phyloP scores from a whole-genome alignment of 78 protist genomes.

The Monosiga brevicollis region DNA sequence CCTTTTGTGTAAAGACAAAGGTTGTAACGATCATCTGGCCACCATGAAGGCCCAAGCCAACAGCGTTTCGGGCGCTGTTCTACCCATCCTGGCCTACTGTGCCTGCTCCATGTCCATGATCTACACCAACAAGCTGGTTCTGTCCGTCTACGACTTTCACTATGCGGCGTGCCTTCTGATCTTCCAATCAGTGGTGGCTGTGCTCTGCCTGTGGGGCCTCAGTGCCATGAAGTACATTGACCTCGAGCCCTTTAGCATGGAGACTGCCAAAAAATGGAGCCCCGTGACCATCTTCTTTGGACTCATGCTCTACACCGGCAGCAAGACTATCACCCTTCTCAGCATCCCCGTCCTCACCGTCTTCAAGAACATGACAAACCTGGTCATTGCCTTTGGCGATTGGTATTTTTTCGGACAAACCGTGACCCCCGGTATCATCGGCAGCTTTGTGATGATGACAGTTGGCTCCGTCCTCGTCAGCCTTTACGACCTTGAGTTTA shows the following conservation, averaged over 20 bases:
- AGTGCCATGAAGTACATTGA: neutral
- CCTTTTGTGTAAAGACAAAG: too few relatives aligned
- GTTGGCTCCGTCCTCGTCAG: conserved; percentile 2
- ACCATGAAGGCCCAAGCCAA: too few relatives aligned
- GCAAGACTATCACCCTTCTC: neutral
- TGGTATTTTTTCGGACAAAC: neutral
- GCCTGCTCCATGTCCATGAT: conserved; percentile 12
- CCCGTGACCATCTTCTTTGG: conserved; percentile 11
- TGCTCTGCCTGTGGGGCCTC: neutral
- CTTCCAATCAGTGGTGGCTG: neutral
- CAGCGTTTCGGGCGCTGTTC: too few relatives aligned
- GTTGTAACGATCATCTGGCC: too few relatives aligned
- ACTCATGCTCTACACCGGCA: conserved; percentile 8
- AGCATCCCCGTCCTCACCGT: conserved; percentile 17
- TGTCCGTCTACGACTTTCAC: neutral
- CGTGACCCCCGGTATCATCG: neutral
- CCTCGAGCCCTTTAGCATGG: neutral
- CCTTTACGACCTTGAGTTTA: neutral
- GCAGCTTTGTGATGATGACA: neutral
- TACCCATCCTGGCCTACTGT: conserved; percentile 1
- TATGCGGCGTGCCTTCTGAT: neutral
- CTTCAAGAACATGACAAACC: conserved; percentile 18
- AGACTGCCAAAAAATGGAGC: neutral
- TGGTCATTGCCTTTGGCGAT: conserved; percentile 13
- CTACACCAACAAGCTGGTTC: conserved; percentile 3